Evolutionary conservation across 805 yeast species (phyloP), one percentile per base, ranked within the genome.

Genomic region (Kodamaea sagamina): DNA sequence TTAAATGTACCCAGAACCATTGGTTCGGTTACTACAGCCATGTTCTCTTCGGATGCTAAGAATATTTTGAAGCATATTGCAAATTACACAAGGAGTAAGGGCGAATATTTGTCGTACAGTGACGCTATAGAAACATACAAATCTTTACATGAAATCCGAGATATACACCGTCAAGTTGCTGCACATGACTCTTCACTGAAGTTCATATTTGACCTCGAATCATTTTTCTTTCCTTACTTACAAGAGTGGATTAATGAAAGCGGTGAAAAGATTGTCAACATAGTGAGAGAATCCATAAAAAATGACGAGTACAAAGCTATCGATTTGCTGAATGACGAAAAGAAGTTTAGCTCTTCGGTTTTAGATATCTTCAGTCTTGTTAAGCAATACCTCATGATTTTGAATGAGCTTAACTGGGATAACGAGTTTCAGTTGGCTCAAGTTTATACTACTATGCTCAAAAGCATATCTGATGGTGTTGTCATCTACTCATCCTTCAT

Each of bases 291-390:
- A 19, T 81, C 92, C 0, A 55, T 87, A 3, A 65, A 68, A 7
- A 73, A 68, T 8, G 97, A 89, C 57, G 54, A 56, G 1, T 81
- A 83, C 58, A 65, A 70, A 39, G 79, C 83, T 0, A 54, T 81
- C 12, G 78, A 79, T 47, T 43, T 67, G 15, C 59, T 64, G 1
- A 66, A 59, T 1, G 67, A 71, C 34, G 66, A 62, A 1, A 66
- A 67, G 47, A 67, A 67, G 42, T 65, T 72, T 53, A 81, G 88
- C 47, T 67, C 79, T 2, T 85, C 92, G 0, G 86, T 84, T 1
- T 57, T 76, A 16, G 93, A 86, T 57, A 73, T 85, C 10, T 84
- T 85, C 59, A 72, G 79, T 7, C 70, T 86, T 58, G 72, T 86
- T 26, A 75, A 75, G 46, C 81, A 81, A 41, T 74, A 79, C 9